Conservation (phyloP, 306 rosid genomes). For the Ormosia semicastrata region DNA sequence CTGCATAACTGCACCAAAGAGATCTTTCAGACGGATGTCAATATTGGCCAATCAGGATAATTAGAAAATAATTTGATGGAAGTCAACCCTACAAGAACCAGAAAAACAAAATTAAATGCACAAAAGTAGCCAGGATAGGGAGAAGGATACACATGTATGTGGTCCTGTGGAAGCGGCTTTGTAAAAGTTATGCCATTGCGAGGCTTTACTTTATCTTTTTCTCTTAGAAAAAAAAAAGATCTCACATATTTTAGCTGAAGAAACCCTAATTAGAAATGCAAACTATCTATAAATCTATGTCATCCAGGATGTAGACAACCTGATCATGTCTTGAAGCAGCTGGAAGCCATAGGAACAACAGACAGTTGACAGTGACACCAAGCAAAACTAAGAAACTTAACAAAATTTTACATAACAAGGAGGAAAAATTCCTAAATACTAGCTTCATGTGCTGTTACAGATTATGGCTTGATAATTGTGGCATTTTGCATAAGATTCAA, state of each 20-base stretch:
- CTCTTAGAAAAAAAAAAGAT: neutral
- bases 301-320: slow-evolving; percentile 6
- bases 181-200: neutral
- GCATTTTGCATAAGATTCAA: slow-evolving; percentile 5
- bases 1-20: slow-evolving; percentile 81
- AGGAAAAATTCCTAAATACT: neutral
- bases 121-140: slow-evolving; percentile 18
- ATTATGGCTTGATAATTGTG: neutral
- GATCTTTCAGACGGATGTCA: slow-evolving; percentile 30
- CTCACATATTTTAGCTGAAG: neutral
- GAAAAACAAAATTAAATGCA: slow-evolving; percentile 28
- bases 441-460: neutral
- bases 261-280: neutral
- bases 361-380: neutral
- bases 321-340: neutral
- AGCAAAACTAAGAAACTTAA: neutral
- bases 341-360: neutral
- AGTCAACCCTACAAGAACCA: slow-evolving; percentile 33
- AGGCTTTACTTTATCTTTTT: slow-evolving; percentile 14
- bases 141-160: slow-evolving; percentile 2
- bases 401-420: neutral
- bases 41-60: slow-evolving; percentile 37
- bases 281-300: neutral
- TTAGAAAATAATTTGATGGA: slow-evolving; percentile 26
- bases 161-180: neutral